Evolutionary conservation across 2,329 filamentous ascomycete species (phyloP).

Genomic region (Arthrobotrys pseudoclavata): DNA sequence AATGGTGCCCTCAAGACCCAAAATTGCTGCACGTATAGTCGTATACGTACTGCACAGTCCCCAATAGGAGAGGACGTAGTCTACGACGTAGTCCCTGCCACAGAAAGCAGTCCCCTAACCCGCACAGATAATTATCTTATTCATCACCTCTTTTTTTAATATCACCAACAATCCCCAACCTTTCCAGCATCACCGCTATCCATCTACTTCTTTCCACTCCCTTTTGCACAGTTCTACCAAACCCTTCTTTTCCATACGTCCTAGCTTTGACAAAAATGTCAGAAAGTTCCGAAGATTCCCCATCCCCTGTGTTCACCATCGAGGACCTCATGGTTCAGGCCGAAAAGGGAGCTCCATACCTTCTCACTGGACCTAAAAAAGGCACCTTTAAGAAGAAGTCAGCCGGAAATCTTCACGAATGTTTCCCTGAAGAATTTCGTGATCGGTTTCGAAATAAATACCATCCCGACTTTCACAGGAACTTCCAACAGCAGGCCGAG

Average conservation of each 20-base stretch:
- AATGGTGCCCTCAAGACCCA: neutral
- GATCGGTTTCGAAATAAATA: neutral
- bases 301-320: neutral
- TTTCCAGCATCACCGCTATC: neutral
- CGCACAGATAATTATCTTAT: conserved; percentile 1
- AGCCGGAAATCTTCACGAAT: neutral
- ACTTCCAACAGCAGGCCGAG: neutral
- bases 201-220: neutral
- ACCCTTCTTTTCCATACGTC: neutral
- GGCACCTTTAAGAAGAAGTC: neutral
- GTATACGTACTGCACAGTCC: neutral
- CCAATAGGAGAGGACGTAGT: neutral
- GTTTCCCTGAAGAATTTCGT: neutral
- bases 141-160: neutral
- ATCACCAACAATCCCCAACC: neutral
- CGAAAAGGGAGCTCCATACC: neutral
- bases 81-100: neutral
- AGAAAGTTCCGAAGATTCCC: neutral
- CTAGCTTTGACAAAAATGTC: neutral
- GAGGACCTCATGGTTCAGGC: neutral
- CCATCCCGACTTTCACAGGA: neutral
- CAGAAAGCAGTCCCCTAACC: neutral
- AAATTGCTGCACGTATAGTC: neutral
- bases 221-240: neutral
- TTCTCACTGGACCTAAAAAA: neutral